Percentiles rank a stretch among this genome's conserved stretches.
phyloP scores from a whole-genome alignment of 176 grass and related monocot genomes.

The Pontederia paniculata region DNA sequence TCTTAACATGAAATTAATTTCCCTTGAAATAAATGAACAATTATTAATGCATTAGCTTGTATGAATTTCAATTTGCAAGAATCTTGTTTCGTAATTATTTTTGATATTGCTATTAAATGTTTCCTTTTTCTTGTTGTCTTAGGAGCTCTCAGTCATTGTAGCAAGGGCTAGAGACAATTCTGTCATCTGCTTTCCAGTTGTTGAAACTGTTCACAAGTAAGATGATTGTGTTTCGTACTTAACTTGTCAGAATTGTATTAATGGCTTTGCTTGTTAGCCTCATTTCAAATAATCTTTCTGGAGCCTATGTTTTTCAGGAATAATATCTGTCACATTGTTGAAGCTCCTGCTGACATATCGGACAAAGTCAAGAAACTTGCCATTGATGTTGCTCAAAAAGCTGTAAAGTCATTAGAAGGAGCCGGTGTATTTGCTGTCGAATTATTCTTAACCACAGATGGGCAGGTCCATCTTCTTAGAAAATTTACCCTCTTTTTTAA shows the following conservation, averaged over 20 bases:
- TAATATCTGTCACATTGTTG: constrained; percentile 88
- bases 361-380: constrained; percentile 61
- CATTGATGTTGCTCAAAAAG: constrained; percentile 57
- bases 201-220: constrained; percentile 96
- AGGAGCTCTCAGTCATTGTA: constrained; percentile 92
- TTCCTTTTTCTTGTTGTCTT: constrained; percentile 1
- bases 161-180: constrained; percentile 71
- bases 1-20: too few species aligned
- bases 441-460: constrained; percentile 84
- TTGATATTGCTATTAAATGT: not conserved
- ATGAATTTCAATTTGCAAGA: not conserved
- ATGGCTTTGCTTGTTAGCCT: not conserved
- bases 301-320: constrained; percentile 39
- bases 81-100: not conserved
- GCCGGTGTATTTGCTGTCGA: constrained; percentile 93
- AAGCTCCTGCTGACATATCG: constrained; percentile 63
- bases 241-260: constrained; percentile 1
- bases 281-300: not conserved
- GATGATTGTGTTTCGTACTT: not conserved
- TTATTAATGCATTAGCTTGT: too few species aligned
- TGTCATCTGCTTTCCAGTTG: constrained; percentile 71
- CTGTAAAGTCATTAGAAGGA: constrained; percentile 64
- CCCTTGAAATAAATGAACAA: too few species aligned
- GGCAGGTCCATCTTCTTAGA: constrained; percentile 38
- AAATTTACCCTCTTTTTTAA: not conserved